Base-by-base conservation (phyloP, 176 grass and related monocot species). In the Secale cereale region DNA sequence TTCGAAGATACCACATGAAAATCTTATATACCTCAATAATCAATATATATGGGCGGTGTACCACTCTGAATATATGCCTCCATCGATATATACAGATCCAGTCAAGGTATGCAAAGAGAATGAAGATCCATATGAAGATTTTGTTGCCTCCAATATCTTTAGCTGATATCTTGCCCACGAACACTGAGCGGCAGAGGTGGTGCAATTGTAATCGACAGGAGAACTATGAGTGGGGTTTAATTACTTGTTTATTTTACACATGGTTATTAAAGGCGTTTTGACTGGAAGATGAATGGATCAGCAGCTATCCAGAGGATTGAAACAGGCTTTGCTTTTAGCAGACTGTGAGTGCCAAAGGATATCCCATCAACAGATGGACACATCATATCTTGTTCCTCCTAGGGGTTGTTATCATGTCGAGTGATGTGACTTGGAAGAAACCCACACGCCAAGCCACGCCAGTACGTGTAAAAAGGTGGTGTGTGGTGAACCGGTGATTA, bases 261-360 rank as follows among this genome's bases (percentile, higher is more conserved):
- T 7, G 70, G 70, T 25, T 10, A 19, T 25, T 10, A 7, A 62
- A 79, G 10, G n/a, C 15, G 68, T 57, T 82, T 78, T 52, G 28
- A 88, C 59, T 11, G 20, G 26, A 65, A 30, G 31, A 50, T 40
- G 41, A 56, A 22, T 30, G 3, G 27, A 15, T 25, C 10, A 17
- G 16, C 28, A 33, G 1, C 64, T 17, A 7, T 14, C 28, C 19
- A 66, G 60, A 45, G 10, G 8, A 59, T 22, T n/a, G 20, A 19
- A 74, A 5, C 23, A 23, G 17, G 10, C 13, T 63, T 56, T 74
- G 32, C 67, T 80, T 80, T 88, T 65, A 64, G 86, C 86, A 62
- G 39, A 63, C 37, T 27, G 11, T 41, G 62, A 77, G 46, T 68
- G 50, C 27, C 20, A 15, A 31, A 57, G 48, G 50, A 78, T 83